Evolutionary conservation across 768 basidiomycete genomes (phyloP).

Genomic region (Tylopilus subfusipes): DNA sequence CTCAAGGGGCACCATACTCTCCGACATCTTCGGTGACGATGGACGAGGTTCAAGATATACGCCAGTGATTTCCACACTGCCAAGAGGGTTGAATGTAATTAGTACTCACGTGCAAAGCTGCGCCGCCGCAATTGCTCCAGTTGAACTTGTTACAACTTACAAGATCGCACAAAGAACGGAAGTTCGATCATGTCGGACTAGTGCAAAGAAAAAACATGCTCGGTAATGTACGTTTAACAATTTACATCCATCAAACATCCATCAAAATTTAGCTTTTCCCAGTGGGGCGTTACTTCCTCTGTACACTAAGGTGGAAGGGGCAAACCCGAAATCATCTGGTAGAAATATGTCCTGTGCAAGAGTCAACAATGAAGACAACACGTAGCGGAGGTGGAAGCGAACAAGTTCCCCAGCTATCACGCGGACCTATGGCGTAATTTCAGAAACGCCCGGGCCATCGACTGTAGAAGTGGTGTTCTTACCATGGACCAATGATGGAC

Average conservation of each 20-base stretch:
- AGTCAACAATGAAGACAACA: slow-evolving; percentile 7
- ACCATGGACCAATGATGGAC: slow-evolving; percentile 94
- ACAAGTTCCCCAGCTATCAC: slow-evolving; percentile 84
- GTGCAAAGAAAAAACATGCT: slow-evolving; percentile 4
- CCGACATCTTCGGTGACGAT: slow-evolving; percentile 28
- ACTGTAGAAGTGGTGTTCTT: slow-evolving; percentile 17
- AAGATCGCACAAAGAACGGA: background rate
- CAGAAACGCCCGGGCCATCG: slow-evolving; percentile 4
- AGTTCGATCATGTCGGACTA: background rate
- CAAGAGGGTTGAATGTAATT: background rate
- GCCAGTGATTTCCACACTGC: background rate
- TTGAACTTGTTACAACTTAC: background rate
- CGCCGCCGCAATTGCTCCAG: background rate
- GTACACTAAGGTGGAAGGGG: slow-evolving; percentile 78
- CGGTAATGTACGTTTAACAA: slow-evolving; percentile 6
- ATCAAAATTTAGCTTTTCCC: slow-evolving; percentile 62
- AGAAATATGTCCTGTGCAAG: slow-evolving; percentile 55
- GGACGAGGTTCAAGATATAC: background rate
- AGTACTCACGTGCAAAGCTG: slow-evolving; percentile 25
- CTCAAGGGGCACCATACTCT: slow-evolving; percentile 56
- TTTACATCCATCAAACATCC: background rate
- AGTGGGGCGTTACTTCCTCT: slow-evolving; percentile 63
- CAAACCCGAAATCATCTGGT: slow-evolving; percentile 78
- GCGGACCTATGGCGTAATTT: slow-evolving; percentile 52
- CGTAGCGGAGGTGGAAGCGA: slow-evolving; percentile 24